Conservation (phyloP, 495 filamentous ascomycete genomes). For the Lepidopterella palustris region DNA sequence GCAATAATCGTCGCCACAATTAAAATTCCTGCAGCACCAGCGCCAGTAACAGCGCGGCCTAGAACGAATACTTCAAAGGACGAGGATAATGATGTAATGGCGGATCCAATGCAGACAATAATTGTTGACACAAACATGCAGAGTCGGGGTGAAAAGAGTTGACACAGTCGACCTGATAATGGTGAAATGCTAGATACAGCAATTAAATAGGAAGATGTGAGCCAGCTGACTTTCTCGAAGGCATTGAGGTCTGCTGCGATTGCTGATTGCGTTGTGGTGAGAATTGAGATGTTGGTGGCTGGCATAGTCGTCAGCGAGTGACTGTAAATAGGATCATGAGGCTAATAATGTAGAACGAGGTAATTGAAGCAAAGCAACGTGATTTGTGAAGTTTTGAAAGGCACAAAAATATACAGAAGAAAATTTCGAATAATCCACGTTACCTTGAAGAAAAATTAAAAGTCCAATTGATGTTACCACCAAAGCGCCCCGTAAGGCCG, state of each 20-base stretch:
- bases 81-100: constrained; percentile 54
- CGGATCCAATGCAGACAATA: constrained; percentile 53
- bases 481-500: constrained; percentile 14
- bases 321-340: too few relatives aligned
- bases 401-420: not conserved
- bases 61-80: constrained; percentile 56
- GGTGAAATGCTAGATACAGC: constrained; percentile 61
- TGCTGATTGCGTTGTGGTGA: constrained; percentile 65
- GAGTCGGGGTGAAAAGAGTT: constrained; percentile 58
- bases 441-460: constrained; percentile 37
- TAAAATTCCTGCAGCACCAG: constrained; percentile 61
- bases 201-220: constrained; percentile 68
- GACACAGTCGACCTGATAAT: constrained; percentile 57
- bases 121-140: constrained; percentile 52
- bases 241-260: constrained; percentile 68
- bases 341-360: too few relatives aligned
- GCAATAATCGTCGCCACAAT: constrained; percentile 62
- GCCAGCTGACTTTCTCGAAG: constrained; percentile 65
- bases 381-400: too few relatives aligned
- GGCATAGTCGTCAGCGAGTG: not conserved
- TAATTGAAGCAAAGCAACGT: too few relatives aligned
- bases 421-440: not conserved
- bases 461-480: constrained; percentile 28
- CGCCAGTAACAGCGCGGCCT: constrained; percentile 57
- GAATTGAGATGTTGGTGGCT: constrained; percentile 63